Evolutionary conservation across 345 rosid species (phyloP), one percentile per base, ranked within the genome.

Genomic region (Noccaea bulbosa): DNA sequence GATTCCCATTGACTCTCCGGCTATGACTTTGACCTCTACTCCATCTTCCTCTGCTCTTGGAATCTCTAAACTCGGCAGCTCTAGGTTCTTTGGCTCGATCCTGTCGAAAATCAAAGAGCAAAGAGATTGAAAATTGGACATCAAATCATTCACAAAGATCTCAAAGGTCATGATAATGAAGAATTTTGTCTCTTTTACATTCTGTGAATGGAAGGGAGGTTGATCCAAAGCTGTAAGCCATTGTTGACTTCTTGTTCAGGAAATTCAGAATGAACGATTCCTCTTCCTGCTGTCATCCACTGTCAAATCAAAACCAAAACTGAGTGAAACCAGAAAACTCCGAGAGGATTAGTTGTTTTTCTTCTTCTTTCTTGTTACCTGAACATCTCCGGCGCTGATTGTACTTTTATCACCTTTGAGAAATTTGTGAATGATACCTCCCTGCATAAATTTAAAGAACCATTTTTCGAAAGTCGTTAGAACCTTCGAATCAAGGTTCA

Each of bases 281-380:
- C 99, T 87, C 88, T 89, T 15, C 97, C 99, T 62, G 96, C 97
- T 62, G 92, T 91, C 87, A 87, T 89, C 99, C 99, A 91, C 96
- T 91, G 88, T 69, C 55, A 6, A 47, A 72, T 69, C 54, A 4
- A 51, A 67, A 52, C 4, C 5, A 35, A 60, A 39, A 32, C 0
- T 44, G n/a, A 62, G 16, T 35, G 38, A 67, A 61, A 14, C 15
- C 2, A 51, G 5, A 14, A 47, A 47, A 15, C 6, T 67, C 24
- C 5, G 17, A 32, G 5, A 59, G 24, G 4, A 50, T 38, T 50
- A 10, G 3, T 6, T 52, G 33, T 35, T 1, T 4, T 44, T 43
- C 10, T 14, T 7, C 6, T 48, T 2, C n/a, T 11, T 48, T 2
- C n/a, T 20, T 14, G 37, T 22, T 60, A 90, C 98, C 96, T 90